Evolutionary conservation across 257 asterid species (phyloP).

Genomic region (Solanum sitiens): DNA sequence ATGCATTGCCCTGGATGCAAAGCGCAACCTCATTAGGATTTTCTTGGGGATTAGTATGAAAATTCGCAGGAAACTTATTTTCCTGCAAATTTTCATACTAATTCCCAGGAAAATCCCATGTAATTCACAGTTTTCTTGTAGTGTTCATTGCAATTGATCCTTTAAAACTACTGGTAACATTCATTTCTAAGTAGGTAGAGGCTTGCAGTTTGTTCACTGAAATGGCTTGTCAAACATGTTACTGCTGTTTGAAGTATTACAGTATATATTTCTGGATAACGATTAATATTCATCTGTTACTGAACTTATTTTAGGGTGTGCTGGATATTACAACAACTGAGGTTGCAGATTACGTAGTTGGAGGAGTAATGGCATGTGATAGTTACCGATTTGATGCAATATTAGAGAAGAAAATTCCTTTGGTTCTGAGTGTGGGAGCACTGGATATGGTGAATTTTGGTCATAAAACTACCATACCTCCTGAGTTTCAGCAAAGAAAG

Average conservation of each 20-base stretch:
- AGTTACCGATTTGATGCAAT: slow-evolving; percentile 72
- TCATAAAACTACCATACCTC: slow-evolving; percentile 56
- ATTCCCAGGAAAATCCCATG: no score
- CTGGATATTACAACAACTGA: slow-evolving; percentile 94
- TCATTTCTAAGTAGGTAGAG: background rate
- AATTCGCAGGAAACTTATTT: no score
- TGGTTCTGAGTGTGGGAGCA: slow-evolving; percentile 90
- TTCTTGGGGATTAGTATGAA: no score
- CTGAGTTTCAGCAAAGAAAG: slow-evolving; percentile 56
- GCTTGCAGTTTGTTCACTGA: background rate
- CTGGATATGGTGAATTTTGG: slow-evolving; percentile 98
- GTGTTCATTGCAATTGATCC: background rate
- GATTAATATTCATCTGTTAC: background rate
- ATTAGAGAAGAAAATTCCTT: slow-evolving; percentile 75
- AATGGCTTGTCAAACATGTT: background rate
- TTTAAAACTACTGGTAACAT: background rate
- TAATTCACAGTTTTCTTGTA: no score
- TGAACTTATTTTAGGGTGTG: slow-evolving; percentile 50
- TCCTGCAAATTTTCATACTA: no score
- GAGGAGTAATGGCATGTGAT: slow-evolving; percentile 93
- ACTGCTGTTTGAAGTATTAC: background rate
- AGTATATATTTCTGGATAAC: background rate
- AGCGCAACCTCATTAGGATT: background rate
- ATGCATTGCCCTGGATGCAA: background rate
- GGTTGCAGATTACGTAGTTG: slow-evolving; percentile 87